Base-by-base conservation (phyloP, 306 rosid genomes). In the Quercus dentata region DNA sequence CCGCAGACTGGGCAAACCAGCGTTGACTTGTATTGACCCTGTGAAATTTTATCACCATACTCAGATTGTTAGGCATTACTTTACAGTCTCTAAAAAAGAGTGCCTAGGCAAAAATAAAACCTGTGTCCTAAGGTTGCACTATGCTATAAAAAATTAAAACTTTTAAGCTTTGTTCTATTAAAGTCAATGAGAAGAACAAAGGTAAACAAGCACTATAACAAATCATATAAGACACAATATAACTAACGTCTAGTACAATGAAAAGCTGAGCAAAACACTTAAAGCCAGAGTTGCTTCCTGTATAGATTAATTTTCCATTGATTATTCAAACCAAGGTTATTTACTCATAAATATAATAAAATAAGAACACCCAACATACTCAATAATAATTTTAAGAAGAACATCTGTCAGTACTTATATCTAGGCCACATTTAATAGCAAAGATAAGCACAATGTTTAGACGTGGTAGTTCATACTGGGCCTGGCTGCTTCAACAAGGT, bases 21-120 rank as follows among this genome's bases (percentile, higher is more conserved):
- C 5, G 98, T 96, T 38, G 99, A 96, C 84, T 96, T 96, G 82
- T 96, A 96, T 89, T 93, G 99, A 81, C 99, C 99, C 99, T 96
- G 97, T 63, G 74, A 76, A 83, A 81, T 80, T 71, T 75, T 69
- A 76, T 61, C 52, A 68, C 12, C 76, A 67, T 3, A 59, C 67
- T 56, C 59, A 74, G 61, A 74, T 41, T 46, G 63, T 65, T 5
- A 71, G 68, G 54, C 54, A 49, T 49, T 12, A 49, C 54, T 49
- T 49, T 49, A 49, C 54, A 49, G 54, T 49, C 54, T 49, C 17
- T 49, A 8, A 77, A 44, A 55, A 20, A 35, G 13, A 35, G 21
- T 31, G 44, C 17, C 71, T 30, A 65, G 54, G 17, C 54, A 18
- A 18, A 65, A 30, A 63, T 41, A 31, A 63, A 65, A 65, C 18